A percentile compares a stretch with the other conserved stretches of the same genome.
phyloP scores from a whole-genome alignment of 148 eudicot species.

The Arctostaphylos glauca region DNA sequence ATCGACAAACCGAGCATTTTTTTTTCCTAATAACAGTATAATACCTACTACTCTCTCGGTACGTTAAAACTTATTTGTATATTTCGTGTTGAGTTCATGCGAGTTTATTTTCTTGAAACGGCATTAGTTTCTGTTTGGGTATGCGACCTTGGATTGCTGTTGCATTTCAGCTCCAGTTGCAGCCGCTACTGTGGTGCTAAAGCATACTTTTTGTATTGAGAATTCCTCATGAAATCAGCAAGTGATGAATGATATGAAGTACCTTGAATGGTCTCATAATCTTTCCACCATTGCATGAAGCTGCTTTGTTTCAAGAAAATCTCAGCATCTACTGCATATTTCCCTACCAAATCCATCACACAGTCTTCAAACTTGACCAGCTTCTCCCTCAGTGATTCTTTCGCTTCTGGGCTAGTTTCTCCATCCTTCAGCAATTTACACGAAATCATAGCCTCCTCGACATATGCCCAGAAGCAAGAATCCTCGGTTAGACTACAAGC shows the following conservation, averaged over 20 bases:
- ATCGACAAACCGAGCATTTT: neutral
- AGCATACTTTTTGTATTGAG: slow-evolving; percentile 7
- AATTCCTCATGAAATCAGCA: slow-evolving; percentile 20
- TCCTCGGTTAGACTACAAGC: slow-evolving; percentile 32
- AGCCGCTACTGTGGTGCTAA: neutral
- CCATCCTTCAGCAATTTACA: slow-evolving; percentile 11
- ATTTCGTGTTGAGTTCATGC: neutral
- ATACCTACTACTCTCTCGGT: neutral
- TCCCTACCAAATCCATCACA: slow-evolving; percentile 25
- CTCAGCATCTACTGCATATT: slow-evolving; percentile 23
- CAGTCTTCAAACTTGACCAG: slow-evolving; percentile 22
- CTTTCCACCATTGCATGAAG: slow-evolving; percentile 38
- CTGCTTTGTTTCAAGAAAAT: slow-evolving; percentile 30
- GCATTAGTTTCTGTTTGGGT: neutral
- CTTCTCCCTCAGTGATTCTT: neutral
- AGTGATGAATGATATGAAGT: slow-evolving; percentile 16
- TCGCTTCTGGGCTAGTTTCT: neutral
- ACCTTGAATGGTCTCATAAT: slow-evolving; percentile 18
- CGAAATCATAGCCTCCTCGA: slow-evolving; percentile 30
- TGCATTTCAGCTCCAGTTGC: no score
- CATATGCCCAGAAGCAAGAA: slow-evolving; percentile 44
- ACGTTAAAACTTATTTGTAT: neutral
- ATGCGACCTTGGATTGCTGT: no score
- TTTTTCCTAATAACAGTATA: neutral
- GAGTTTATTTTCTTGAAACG: neutral